These are phyloP conservation scores for Flueggea neowawraea DNA, from an alignment of 441 rosid species.

Conservation along the genomic window DNA sequence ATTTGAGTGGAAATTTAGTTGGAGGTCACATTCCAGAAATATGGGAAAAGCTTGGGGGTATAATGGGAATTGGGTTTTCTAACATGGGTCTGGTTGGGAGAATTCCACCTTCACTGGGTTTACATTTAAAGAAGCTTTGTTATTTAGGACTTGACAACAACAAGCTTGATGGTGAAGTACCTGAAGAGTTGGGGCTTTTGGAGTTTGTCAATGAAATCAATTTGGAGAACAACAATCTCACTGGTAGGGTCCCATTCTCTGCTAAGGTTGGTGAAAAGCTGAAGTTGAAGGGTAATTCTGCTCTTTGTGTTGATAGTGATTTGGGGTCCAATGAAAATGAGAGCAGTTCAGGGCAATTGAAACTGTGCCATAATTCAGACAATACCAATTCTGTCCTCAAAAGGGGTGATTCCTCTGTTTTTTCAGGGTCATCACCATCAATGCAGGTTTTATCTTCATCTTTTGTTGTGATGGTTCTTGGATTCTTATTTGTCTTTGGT, in stretches of 20 bases:
- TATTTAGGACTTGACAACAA: conserved; percentile 56
- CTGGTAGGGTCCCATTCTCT: conserved; percentile 47
- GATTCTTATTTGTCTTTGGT: neutral
- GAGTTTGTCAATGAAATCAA: conserved; percentile 45
- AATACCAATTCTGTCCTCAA: conserved; percentile 17
- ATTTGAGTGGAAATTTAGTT: conserved; percentile 57
- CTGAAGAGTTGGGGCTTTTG: conserved; percentile 38
- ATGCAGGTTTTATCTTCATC: conserved; percentile 11
- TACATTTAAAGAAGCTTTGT: conserved; percentile 31
- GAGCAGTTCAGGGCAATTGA: conserved; percentile 19
- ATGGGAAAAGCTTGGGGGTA: conserved; percentile 49
- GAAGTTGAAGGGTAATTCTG: conserved; percentile 50
- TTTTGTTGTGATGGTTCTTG: conserved; percentile 9
- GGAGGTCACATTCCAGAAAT: conserved; percentile 60
- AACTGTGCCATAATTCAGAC: conserved; percentile 30
- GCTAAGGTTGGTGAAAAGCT: conserved; percentile 40
- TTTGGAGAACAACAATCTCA: conserved; percentile 65
- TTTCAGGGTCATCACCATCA: conserved; percentile 13
- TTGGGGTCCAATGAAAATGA: conserved; percentile 7
- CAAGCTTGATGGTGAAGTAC: conserved; percentile 51
- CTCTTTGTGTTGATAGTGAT: conserved; percentile 28
- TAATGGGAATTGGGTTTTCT: conserved; percentile 55
- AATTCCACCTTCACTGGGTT: conserved; percentile 55
- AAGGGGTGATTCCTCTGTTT: conserved; percentile 7
- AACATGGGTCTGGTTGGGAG: conserved; percentile 44